Evolutionary conservation across 2,329 filamentous ascomycete species (phyloP).

Genomic region (Furcasterigmium furcatum): DNA sequence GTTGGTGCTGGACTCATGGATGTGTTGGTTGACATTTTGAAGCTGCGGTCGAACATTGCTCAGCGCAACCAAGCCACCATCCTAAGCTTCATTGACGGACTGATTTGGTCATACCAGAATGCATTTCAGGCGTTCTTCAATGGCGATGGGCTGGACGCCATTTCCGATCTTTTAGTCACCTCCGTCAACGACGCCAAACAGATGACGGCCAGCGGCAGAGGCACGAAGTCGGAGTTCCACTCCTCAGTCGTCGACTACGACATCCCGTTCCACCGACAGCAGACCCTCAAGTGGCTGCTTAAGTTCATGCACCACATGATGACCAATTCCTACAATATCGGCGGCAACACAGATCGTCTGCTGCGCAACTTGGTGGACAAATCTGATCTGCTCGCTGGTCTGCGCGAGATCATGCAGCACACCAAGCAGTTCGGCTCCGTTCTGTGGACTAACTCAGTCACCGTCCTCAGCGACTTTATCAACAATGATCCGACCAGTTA

Average conservation of each 20-base stretch:
- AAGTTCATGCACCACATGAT: conserved; percentile 97
- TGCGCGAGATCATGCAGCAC: conserved; percentile 80
- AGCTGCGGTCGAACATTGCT: conserved; percentile 75
- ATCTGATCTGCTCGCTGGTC: conserved; percentile 72
- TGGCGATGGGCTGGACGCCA: conserved; percentile 81
- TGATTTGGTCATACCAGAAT: conserved; percentile 81
- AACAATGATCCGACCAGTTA: conserved; percentile 99
- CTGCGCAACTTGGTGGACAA: conserved; percentile 94
- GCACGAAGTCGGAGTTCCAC: conserved; percentile 65
- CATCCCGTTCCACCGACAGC: conserved; percentile 89
- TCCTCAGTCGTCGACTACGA: conserved; percentile 88
- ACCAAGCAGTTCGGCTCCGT: conserved; percentile 80
- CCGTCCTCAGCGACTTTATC: conserved; percentile 91
- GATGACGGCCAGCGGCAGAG: conserved; percentile 63
- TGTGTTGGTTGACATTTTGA: conserved; percentile 84
- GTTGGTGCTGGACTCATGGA: conserved; percentile 87
- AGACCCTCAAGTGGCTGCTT: conserved; percentile 88
- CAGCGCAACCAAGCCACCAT: conserved; percentile 81
- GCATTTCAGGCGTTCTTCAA: conserved; percentile 81
- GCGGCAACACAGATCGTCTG: conserved; percentile 84
- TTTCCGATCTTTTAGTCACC: conserved; percentile 81
- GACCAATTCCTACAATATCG: conserved; percentile 64
- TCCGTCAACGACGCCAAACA: conserved; percentile 70
- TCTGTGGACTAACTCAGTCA: conserved; percentile 93
- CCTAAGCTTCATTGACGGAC: conserved; percentile 81